Evolutionary conservation across 1,139 yeast genomes (phyloP).

Genomic region (Saccharomycopsis crataegensis): DNA sequence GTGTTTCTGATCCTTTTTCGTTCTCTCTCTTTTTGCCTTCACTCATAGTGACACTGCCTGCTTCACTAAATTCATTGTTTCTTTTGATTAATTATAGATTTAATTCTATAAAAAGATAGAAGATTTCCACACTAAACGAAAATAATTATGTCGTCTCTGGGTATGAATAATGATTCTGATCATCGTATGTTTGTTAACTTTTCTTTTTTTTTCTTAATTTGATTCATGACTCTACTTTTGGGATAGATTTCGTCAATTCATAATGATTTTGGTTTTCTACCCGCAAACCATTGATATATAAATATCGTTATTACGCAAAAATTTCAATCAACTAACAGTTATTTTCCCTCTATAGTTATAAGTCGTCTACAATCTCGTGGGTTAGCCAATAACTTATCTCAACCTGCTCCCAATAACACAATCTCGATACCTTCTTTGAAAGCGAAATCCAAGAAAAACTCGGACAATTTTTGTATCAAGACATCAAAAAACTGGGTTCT

Average conservation of each 20-base stretch:
- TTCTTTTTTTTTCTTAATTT: background rate
- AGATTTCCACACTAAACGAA: background rate
- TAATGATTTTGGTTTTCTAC: background rate
- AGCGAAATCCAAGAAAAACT: background rate
- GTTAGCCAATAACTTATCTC: background rate
- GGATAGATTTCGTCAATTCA: background rate
- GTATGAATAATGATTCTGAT: background rate
- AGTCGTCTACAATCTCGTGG: conserved; percentile 4
- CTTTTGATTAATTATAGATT: too few relatives aligned
- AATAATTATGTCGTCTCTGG: background rate
- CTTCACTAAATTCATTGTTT: too few relatives aligned
- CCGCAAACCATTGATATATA: background rate
- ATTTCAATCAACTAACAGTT: too few relatives aligned
- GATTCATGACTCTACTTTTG: background rate
- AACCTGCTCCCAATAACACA: background rate
- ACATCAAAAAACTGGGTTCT: conserved; percentile 57
- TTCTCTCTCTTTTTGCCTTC: background rate
- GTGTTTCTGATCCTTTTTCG: background rate
- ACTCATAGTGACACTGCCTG: background rate
- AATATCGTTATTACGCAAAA: too few relatives aligned
- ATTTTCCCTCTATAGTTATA: background rate
- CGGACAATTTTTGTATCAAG: conserved; percentile 28
- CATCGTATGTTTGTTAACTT: background rate
- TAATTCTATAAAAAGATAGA: too few relatives aligned
- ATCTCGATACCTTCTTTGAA: background rate